Evolutionary conservation across 345 rosid genomes (phyloP), one percentile per base, ranked within the genome.

Genomic region (Populus ilicifolia): DNA sequence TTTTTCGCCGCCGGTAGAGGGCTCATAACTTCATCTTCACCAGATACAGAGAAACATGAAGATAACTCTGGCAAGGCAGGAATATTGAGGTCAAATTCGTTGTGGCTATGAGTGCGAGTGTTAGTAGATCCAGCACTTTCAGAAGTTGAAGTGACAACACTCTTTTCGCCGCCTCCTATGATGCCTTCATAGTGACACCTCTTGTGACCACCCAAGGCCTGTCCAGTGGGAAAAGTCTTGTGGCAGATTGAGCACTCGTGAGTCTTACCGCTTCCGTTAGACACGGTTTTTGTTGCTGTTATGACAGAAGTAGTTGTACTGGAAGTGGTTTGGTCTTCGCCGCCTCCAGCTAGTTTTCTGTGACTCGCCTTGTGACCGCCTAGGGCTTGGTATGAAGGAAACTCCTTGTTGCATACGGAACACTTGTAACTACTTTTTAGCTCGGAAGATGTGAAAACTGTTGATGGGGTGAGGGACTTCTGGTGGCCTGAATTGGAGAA

Each of bases 161-260:
- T 72, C 70, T 76, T 77, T n/a, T 68, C 83, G 16, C 78, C 73
- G 11, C 75, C 77, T 41, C 72, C 80, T 6, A 36, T 29, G 36
- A 74, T 70, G 52, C 81, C 83, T 23, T 77, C 83, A 63, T 76
- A 81, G 71, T 81, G 84, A 29, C 80, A 69, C 71, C 84, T 67
- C 76, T 76, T 83, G 46, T 91, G 98, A 61, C 93, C 90, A 56
- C 90, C 93, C 79, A 93, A 73, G 67, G 90, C 97, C 16, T 81
- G 84, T 61, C 84, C 84, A 0, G 80, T 67, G 6, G 84, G 63
- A 20, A 81, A 81, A 14, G 21, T 25, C 77, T 61, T 73, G 52
- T 81, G 80, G 66, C 84, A 81, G 72, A 81, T 77, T 4, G 80
- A 77, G 61, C 84, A 81, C 80, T 77, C 84, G 27, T 81, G 84